phyloP scores from a whole-genome alignment of 2,329 filamentous ascomycete species.

The Colletotrichum sp. region DNA sequence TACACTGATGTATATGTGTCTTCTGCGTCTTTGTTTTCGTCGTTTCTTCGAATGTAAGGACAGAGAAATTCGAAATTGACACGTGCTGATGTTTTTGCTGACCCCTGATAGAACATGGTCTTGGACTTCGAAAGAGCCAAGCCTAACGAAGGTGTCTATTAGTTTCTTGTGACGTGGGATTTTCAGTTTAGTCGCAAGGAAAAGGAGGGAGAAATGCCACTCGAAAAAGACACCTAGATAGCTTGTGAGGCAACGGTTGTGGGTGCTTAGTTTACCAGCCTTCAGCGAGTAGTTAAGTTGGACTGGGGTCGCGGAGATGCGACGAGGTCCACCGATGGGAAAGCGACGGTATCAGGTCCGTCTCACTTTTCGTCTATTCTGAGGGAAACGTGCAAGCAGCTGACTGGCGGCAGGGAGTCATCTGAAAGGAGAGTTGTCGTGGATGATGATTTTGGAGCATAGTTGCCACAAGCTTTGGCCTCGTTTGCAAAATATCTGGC shows the following conservation, averaged over 20 bases:
- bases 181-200: not conserved
- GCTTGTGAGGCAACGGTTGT: not conserved
- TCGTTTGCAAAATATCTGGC: too few species aligned
- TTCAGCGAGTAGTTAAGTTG: not conserved
- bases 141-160: fast-evolving
- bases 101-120: not conserved
- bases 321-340: not conserved
- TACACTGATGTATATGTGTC: not conserved
- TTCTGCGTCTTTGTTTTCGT: not conserved
- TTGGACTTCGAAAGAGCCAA: not conserved
- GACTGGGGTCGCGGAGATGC: not conserved
- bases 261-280: not conserved
- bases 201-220: not conserved
- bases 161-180: not conserved
- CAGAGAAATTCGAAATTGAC: not conserved
- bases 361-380: not conserved
- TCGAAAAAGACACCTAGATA: not conserved
- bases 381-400: not conserved
- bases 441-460: not conserved
- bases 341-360: not conserved
- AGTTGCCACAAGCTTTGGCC: too few species aligned
- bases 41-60: not conserved
- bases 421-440: not conserved
- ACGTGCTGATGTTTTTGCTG: not conserved
- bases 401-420: not conserved